phyloP scores from a whole-genome alignment of 2,329 filamentous ascomycete species.

The Fonsecaea pugnacius region DNA sequence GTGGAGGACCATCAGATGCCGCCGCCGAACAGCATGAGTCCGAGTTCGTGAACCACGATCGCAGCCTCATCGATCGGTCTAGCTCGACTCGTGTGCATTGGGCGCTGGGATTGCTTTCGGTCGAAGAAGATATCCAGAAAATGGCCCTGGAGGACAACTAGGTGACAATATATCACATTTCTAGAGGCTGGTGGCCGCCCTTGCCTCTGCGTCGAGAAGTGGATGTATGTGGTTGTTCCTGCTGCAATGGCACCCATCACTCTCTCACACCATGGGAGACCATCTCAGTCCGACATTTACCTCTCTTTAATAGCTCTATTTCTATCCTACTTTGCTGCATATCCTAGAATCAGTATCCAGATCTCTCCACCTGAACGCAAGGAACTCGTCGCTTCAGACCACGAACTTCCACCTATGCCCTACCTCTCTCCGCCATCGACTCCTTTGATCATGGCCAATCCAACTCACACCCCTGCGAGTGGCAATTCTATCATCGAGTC shows the following conservation, averaged over 20 bases:
- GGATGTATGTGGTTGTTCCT: not conserved
- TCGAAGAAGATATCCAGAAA: constrained; percentile 74
- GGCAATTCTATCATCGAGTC: not conserved
- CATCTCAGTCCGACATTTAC: not conserved
- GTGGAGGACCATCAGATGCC: constrained; percentile 12
- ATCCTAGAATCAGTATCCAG: not conserved
- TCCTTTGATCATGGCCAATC: not conserved
- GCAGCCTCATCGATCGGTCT: constrained; percentile 64
- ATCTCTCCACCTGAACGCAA: not conserved
- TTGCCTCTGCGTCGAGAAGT: constrained; percentile 1
- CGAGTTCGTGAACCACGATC: constrained; percentile 47
- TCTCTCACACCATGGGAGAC: not conserved
- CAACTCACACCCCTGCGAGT: not conserved
- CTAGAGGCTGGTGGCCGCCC: not conserved
- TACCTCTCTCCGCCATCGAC: not conserved
- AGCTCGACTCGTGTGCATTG: constrained; percentile 69
- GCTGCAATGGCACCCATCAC: not conserved
- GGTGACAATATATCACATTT: not conserved
- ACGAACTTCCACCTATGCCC: not conserved
- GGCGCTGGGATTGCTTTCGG: constrained; percentile 75
- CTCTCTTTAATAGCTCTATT: not conserved
- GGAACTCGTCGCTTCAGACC: not conserved
- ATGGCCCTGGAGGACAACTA: constrained; percentile 55
- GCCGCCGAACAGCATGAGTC: constrained; percentile 35
- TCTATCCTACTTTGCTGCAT: constrained; percentile 1